Evolutionary conservation across 495 filamentous ascomycete genomes (phyloP).

Genomic region (Glarea lozoyensis): DNA sequence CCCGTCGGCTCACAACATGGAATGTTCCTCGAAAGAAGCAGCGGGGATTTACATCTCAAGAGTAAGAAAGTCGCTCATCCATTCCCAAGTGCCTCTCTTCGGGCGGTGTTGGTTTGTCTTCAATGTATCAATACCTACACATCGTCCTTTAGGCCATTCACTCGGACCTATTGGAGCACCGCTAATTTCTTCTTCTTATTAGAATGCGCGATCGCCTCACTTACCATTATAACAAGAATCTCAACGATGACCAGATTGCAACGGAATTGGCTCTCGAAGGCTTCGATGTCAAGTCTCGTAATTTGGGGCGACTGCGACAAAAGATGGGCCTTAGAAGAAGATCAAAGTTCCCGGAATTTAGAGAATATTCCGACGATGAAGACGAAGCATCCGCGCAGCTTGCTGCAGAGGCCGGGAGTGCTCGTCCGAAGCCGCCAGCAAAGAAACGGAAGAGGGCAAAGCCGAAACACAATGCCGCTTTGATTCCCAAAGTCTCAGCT

Average conservation of each 20-base stretch:
- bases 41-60: slow-evolving; percentile 8
- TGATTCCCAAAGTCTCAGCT: slow-evolving; percentile 18
- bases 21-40: slow-evolving; percentile 16
- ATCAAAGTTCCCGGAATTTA: slow-evolving; percentile 17
- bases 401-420: slow-evolving; percentile 1
- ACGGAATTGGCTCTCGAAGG: slow-evolving; percentile 10
- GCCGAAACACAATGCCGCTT: slow-evolving; percentile 7
- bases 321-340: slow-evolving; percentile 19
- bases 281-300: slow-evolving; percentile 14
- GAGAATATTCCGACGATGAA: slow-evolving; percentile 15
- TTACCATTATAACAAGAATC: slow-evolving; percentile 20
- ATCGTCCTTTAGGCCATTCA: no score
- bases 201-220: slow-evolving; percentile 9
- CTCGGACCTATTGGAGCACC: no score
- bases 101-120: no score
- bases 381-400: slow-evolving; percentile 8
- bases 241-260: slow-evolving; percentile 19
- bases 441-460: slow-evolving; percentile 12
- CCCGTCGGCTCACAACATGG: slow-evolving; percentile 17
- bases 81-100: no score
- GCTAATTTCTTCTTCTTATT: no score
- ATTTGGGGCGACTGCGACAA: slow-evolving; percentile 14
- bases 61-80: no score
- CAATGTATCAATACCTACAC: no score
- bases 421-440: slow-evolving; percentile 1